A percentile compares a stretch with the other conserved stretches of the same genome.
phyloP scores from a whole-genome alignment of 345 rosid species.

The Gossypium sturtianum region DNA sequence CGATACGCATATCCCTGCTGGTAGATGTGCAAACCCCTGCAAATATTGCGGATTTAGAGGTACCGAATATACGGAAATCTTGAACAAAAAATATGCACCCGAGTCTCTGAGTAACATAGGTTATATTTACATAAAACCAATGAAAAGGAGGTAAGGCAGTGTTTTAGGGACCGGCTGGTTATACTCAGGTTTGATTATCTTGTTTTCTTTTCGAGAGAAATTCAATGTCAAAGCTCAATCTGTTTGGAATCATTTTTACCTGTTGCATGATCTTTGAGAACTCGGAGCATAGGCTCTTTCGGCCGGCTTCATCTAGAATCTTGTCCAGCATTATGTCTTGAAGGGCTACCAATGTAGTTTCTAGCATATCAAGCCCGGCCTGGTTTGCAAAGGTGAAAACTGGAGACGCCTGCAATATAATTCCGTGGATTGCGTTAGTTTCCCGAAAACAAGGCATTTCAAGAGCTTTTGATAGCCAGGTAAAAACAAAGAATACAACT shows the following conservation, averaged over 20 bases:
- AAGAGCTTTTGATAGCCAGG: not conserved
- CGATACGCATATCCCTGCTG: constrained; percentile 71
- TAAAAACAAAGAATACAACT: not conserved
- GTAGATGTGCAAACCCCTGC: constrained; percentile 75
- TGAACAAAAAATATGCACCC: no score
- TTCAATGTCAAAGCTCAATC: not conserved
- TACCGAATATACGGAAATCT: no score
- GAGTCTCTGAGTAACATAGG: no score
- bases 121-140: no score
- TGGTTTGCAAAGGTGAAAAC: constrained; percentile 83
- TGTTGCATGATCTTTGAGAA: constrained; percentile 92
- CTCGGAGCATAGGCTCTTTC: constrained; percentile 68
- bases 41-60: no score
- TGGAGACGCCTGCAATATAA: constrained; percentile 59
- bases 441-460: not conserved
- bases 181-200: not conserved
- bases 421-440: not conserved
- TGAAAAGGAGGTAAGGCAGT: no score
- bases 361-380: constrained; percentile 96
- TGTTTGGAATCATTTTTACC: constrained; percentile 29
- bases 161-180: not conserved
- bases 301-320: constrained; percentile 71
- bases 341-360: constrained; percentile 85
- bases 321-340: constrained; percentile 92
- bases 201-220: not conserved